Conservation (phyloP, 371 early-diverging fungal genomes). For the Mucor racemosus region DNA sequence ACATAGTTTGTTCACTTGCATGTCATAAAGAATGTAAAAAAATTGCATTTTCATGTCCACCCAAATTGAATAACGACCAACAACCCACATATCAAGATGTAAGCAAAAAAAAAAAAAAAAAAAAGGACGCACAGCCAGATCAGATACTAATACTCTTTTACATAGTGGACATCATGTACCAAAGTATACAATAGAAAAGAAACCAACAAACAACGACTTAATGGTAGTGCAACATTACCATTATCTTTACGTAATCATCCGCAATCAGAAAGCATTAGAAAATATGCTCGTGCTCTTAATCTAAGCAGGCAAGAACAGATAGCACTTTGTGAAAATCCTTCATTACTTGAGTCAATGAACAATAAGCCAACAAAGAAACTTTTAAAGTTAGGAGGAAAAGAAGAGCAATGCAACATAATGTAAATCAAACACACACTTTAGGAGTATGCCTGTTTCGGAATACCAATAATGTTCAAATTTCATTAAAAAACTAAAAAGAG, state of each 20-base stretch:
- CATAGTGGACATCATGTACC: slow-evolving; percentile 12
- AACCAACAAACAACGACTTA: slow-evolving; percentile 9
- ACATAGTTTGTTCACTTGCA: slow-evolving; percentile 44
- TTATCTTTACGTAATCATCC: slow-evolving; percentile 33
- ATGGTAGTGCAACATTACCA: background rate
- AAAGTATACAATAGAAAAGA: slow-evolving; percentile 12
- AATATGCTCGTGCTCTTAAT: slow-evolving; percentile 39
- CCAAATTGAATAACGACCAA: slow-evolving; percentile 46
- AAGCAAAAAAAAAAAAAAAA: too few species aligned
- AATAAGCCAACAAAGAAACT: background rate
- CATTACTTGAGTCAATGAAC: slow-evolving; percentile 25
- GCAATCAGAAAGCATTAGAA: slow-evolving; percentile 40
- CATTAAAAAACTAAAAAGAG: background rate
- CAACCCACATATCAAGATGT: slow-evolving; percentile 51
- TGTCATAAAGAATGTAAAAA: slow-evolving; percentile 49
- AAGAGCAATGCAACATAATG: slow-evolving; percentile 18
- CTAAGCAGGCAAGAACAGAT: slow-evolving; percentile 40
- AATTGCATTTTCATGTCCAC: slow-evolving; percentile 49
- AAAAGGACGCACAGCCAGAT: too few species aligned
- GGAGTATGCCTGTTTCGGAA: slow-evolving; percentile 3
- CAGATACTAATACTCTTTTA: background rate
- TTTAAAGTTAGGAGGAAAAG: slow-evolving; percentile 13
- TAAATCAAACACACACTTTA: background rate
- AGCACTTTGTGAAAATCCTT: slow-evolving; percentile 42
- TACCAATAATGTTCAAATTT: background rate